A percentile compares a stretch with the other conserved stretches of the same genome.
Conservation (phyloP, 169 alveolate genomes). For the Eimeria mitis region DNA sequence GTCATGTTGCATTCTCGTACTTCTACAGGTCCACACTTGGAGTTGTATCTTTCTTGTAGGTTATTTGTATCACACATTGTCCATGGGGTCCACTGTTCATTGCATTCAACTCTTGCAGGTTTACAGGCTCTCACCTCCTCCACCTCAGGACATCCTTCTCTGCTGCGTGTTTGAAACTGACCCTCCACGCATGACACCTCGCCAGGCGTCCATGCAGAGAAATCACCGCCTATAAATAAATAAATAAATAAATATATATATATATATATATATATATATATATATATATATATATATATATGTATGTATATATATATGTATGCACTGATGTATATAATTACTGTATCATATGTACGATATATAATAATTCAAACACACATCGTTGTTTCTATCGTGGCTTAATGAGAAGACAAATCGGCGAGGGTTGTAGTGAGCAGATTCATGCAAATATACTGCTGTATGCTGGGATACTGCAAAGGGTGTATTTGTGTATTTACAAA, state of each 20-base stretch:
- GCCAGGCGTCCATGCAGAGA: constrained; percentile 35
- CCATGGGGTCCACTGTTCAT: constrained; percentile 50
- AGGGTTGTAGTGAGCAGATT: no score
- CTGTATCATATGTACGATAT: no score
- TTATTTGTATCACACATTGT: constrained; percentile 14
- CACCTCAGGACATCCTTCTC: constrained; percentile 19
- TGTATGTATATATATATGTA: no score
- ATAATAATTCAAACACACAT: no score
- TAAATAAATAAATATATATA: background rate
- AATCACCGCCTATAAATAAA: constrained; percentile 44
- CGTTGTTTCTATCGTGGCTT: no score
- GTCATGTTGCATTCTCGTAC: constrained; percentile 62
- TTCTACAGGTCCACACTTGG: constrained; percentile 25
- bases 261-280: no score
- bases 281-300: no score
- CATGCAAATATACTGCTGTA: no score
- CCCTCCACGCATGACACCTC: background rate
- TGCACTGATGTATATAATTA: no score
- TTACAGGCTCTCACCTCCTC: background rate
- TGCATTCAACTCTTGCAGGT: background rate
- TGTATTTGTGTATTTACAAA: no score
- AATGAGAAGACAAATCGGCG: no score
- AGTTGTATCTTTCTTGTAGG: constrained; percentile 54
- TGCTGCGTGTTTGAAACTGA: constrained; percentile 32
- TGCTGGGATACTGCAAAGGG: no score